These are phyloP conservation scores for Ilex paraguariensis DNA, from an alignment of 305 asterid species.

Conservation along the genomic window DNA sequence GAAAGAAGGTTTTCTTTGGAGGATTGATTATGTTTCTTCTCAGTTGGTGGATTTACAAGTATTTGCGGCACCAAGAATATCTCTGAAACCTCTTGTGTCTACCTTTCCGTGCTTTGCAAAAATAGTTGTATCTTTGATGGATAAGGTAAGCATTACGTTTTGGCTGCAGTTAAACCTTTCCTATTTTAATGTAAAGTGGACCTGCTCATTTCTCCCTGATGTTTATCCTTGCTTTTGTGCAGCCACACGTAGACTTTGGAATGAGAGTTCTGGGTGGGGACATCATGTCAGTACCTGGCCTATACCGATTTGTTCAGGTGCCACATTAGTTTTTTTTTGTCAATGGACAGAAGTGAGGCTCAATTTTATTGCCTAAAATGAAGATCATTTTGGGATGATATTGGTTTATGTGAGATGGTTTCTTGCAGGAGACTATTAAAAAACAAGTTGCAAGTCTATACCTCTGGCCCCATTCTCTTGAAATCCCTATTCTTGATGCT, in stretches of 20 bases:
- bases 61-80: conserved; percentile 55
- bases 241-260: conserved; percentile 88
- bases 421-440: conserved; percentile 60
- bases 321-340: neutral
- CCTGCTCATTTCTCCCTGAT: neutral
- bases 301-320: conserved; percentile 77
- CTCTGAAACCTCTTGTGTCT: conserved; percentile 75
- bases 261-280: conserved; percentile 78
- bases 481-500: conserved; percentile 81
- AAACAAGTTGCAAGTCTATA: conserved; percentile 62
- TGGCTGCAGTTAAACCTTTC: neutral
- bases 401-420: neutral
- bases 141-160: conserved; percentile 41
- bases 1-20: conserved; percentile 3
- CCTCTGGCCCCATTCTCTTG: conserved; percentile 81
- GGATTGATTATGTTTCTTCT: conserved; percentile 12
- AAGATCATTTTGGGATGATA: no score
- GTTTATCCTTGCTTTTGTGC: conserved; percentile 10
- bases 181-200: no score
- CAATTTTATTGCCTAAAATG: no score
- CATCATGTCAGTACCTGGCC: conserved; percentile 80
- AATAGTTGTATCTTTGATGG: conserved; percentile 61
- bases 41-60: conserved; percentile 83
- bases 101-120: conserved; percentile 72
- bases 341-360: neutral